These are phyloP conservation scores for Vitis hybrid DNA, from an alignment of 177 flowering plant genomes.

Conservation along the genomic window DNA sequence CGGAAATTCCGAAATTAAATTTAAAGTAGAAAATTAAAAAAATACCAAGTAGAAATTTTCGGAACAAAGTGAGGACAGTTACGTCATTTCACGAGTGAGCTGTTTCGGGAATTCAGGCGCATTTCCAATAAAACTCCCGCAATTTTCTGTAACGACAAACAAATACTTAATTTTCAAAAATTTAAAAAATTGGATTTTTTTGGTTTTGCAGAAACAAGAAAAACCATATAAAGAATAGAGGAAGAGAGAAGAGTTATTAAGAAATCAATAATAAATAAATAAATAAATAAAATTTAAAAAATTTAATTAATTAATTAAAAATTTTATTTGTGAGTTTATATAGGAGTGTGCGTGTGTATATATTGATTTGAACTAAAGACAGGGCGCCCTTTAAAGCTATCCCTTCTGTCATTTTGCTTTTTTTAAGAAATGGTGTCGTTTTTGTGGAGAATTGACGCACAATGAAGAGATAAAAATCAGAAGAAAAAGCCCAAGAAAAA, in stretches of 20 bases:
- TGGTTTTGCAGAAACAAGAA: background rate
- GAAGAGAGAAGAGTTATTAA: background rate
- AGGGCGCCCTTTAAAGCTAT: conserved; percentile 31
- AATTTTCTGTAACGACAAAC: conserved; percentile 31
- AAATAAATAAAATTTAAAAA: background rate
- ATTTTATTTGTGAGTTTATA: background rate
- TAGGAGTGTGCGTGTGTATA: background rate
- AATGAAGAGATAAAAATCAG: conserved; percentile 10
- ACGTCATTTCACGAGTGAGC: conserved; percentile 5
- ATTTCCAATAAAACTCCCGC: conserved; percentile 22
- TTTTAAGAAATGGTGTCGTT: conserved; percentile 27
- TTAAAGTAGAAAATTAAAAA: background rate
- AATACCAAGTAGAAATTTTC: background rate
- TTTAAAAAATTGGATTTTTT: background rate
- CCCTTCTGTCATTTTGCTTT: conserved; percentile 34
- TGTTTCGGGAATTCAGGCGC: conserved; percentile 23
- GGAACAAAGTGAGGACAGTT: conserved; percentile 3
- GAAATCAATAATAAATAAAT: background rate
- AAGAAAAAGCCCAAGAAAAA: background rate
- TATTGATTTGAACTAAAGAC: conserved; percentile 35
- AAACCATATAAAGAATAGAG: conserved; percentile 1
- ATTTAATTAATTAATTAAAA: conserved; percentile 1
- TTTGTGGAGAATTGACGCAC: conserved; percentile 13
- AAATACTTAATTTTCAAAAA: conserved; percentile 13
- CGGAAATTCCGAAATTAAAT: conserved; percentile 3